These are phyloP conservation scores for Chamaecyparis obtusa DNA, from an alignment of 75 land plant genomes.

Conservation along the genomic window DNA sequence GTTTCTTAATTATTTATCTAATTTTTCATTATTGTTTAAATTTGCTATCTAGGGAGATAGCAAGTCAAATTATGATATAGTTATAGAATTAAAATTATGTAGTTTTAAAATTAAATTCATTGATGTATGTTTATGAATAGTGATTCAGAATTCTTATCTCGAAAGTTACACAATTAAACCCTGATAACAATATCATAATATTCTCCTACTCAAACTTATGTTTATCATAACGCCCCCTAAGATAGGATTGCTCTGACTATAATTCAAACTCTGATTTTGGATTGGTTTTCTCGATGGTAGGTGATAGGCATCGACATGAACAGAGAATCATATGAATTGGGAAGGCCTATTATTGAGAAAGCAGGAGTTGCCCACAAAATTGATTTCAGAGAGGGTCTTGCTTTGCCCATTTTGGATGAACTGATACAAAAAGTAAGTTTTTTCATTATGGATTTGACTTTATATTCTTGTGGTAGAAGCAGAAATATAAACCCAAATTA, in stretches of 20 bases:
- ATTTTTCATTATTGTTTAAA: not conserved
- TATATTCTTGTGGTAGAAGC: no score
- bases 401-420: slow-evolving; percentile 58
- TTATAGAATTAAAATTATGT: no score
- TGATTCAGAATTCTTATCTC: no score
- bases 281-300: slow-evolving; percentile 22
- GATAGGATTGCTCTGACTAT: no score
- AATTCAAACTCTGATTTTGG: not conserved
- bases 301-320: slow-evolving; percentile 76
- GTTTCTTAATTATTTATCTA: no score
- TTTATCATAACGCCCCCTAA: not conserved
- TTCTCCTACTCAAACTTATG: not conserved
- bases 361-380: slow-evolving; percentile 55
- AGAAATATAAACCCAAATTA: no score
- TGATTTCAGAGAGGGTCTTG: slow-evolving; percentile 84
- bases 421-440: slow-evolving; percentile 7
- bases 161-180: no score
- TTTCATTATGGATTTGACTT: not conserved
- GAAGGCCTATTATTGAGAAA: slow-evolving; percentile 66
- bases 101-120: no score
- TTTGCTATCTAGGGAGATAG: no score
- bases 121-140: no score
- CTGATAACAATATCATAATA: no score
- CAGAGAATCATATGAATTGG: slow-evolving; percentile 63
- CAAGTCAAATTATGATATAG: no score